Percentiles rank a stretch among this genome's conserved stretches.
These are phyloP conservation scores for Castanopsis chinensis DNA, from an alignment of 306 rosid genomes.

Conservation along the genomic window DNA sequence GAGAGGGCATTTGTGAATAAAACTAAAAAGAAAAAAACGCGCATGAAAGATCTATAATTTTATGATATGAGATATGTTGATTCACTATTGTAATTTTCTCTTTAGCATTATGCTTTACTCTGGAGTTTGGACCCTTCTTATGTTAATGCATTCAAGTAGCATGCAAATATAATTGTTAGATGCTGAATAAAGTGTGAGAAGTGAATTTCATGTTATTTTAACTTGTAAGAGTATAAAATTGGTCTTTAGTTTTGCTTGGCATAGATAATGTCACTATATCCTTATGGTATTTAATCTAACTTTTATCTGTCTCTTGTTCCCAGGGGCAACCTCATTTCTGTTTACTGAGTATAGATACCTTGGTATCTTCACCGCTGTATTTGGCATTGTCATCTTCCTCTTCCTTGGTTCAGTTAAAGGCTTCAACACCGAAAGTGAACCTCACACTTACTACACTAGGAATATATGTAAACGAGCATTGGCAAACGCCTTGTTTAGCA, in stretches of 20 bases:
- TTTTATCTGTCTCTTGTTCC: constrained; percentile 20
- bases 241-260: neutral
- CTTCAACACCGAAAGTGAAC: constrained; percentile 62
- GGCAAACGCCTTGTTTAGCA: constrained; percentile 58
- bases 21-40: neutral
- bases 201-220: neutral
- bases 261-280: neutral
- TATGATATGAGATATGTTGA: constrained; percentile 7
- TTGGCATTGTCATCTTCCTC: constrained; percentile 52
- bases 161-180: neutral
- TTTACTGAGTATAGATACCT: constrained; percentile 60
- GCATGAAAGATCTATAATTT: neutral
- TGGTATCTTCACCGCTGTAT: constrained; percentile 50
- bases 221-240: neutral
- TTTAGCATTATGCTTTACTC: neutral
- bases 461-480: constrained; percentile 66
- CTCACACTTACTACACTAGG: constrained; percentile 60
- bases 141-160: constrained; percentile 4
- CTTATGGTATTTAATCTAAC: neutral
- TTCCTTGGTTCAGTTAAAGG: constrained; percentile 75
- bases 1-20: neutral
- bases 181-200: neutral
- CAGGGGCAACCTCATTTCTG: constrained; percentile 71
- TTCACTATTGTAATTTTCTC: neutral
- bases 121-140: constrained; percentile 8